Base-by-base conservation (phyloP, 225 moss, liverwort and hornwort species). In the Thuidium tamariscinum region DNA sequence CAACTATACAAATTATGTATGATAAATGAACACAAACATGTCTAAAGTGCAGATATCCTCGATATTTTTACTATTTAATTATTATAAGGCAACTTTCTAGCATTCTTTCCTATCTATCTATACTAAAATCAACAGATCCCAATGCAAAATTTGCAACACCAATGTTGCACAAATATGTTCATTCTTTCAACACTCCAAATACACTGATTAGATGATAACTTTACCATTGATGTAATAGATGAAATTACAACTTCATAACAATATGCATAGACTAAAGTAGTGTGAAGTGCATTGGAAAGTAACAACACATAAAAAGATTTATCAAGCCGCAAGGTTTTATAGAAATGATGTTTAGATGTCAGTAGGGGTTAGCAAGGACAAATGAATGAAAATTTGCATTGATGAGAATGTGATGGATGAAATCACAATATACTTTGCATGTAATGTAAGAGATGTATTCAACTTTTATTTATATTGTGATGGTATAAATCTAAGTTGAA, bases 161-260 rank as follows among this genome's bases (percentile, higher is more conserved):
- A 26, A 16, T 2, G 2, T 70, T 44, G 27, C 5, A 71, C 6
- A 0, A 71, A 46, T 6, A 30, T 30, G 11, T 6, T 48, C 19
- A 1, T 30, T 30, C 4, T 30, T 48, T 30, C 13, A 49, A 19
- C 30, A 72, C 2, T 72, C 2, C 4, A 72, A 19, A 30, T 0
- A 30, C 0, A 30, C n/a, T n/a, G n/a, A n/a, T n/a, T 48, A 4
- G 6, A 72, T 39, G 68, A 68, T 39, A 39, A 39, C 0, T 0
- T 26, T 0, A 70, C 16, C 16, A 41, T 69, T 1, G 0, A 0
- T 1, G 0, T 15, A 2, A 42, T 0, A 14, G 2, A 69, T 42
- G 26, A 26, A 69, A 42, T 8, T 1, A 26, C 0, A 0, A 42
- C 26, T 71, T 17, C 0, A 5, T 17, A 16, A 29, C 6, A 44